Percentiles rank a stretch among this genome's conserved stretches.
Conservation (phyloP, 140 eudicot species). For the Ambrosia hybrid region DNA sequence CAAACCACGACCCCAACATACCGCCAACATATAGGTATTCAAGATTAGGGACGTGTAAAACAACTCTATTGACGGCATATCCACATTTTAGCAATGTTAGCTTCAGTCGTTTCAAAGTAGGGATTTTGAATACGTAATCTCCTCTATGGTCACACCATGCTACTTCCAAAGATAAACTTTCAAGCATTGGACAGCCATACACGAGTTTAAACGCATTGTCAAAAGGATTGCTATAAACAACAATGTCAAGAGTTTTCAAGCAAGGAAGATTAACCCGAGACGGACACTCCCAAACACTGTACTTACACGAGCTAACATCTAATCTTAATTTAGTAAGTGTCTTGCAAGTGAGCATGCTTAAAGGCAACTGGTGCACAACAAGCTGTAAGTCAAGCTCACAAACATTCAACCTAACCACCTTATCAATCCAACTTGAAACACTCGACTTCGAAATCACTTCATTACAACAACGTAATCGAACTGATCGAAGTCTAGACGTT, state of each 20-base stretch:
- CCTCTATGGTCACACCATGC: neutral
- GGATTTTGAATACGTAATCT: neutral
- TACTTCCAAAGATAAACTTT: constrained; percentile 7
- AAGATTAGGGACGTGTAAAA: constrained; percentile 20
- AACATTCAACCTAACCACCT: neutral
- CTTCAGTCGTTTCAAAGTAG: neutral
- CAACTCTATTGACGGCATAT: neutral
- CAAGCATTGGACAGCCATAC: constrained; percentile 16
- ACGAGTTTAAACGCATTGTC: neutral
- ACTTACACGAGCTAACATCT: neutral
- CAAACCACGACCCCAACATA: neutral
- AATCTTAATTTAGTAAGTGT: constrained; percentile 16
- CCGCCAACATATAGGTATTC: constrained; percentile 14
- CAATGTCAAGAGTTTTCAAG: constrained; percentile 11
- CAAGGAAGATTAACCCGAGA: constrained; percentile 4
- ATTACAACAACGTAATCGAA: neutral
- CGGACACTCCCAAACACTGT: neutral
- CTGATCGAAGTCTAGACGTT: neutral
- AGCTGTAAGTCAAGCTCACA: neutral
- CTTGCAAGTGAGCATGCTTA: neutral
- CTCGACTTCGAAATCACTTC: neutral
- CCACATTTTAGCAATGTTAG: neutral
- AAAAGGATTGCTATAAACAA: neutral
- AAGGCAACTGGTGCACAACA: neutral
- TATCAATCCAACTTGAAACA: neutral